phyloP scores from a whole-genome alignment of 306 rosid species.

The Casuarina glauca region DNA sequence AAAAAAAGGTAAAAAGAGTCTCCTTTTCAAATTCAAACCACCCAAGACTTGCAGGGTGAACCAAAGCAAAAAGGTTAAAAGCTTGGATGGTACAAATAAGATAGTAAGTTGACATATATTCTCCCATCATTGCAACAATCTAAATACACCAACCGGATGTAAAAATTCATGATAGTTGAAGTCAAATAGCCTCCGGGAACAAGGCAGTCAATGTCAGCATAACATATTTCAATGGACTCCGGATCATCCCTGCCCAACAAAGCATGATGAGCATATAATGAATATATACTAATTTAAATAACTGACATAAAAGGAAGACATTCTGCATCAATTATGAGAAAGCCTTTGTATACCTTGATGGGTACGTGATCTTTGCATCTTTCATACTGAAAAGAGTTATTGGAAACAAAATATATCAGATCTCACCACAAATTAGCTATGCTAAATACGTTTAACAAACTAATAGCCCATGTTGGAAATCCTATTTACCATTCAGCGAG shows the following conservation, averaged over 20 bases:
- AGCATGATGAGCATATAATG: constrained; percentile 23
- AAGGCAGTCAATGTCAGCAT: constrained; percentile 69
- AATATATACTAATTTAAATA: constrained; percentile 7
- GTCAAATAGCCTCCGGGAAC: constrained; percentile 74
- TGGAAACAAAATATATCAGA: constrained; percentile 22
- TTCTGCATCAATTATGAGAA: constrained; percentile 17
- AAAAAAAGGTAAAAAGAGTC: background rate
- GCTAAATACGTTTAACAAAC: constrained; percentile 12
- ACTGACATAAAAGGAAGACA: constrained; percentile 18
- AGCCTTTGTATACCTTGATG: constrained; percentile 63
- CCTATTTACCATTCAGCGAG: constrained; percentile 53
- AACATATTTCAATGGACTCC: constrained; percentile 73
- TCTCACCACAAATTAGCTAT: constrained; percentile 18
- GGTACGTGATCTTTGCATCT: constrained; percentile 75
- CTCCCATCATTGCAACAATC: background rate
- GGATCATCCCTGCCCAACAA: constrained; percentile 80
- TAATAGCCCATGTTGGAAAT: constrained; percentile 11
- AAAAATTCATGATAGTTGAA: constrained; percentile 90
- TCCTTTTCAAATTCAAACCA: background rate
- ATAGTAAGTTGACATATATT: background rate
- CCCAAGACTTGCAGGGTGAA: background rate
- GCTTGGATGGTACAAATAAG: background rate
- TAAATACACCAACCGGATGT: constrained; percentile 62
- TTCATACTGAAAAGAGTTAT: constrained; percentile 60
- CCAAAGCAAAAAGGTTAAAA: background rate